Percentiles rank a stretch among this genome's conserved stretches.
These are phyloP conservation scores for Pelargonium cotyledonis DNA, from an alignment of 441 rosid genomes.

Conservation along the genomic window DNA sequence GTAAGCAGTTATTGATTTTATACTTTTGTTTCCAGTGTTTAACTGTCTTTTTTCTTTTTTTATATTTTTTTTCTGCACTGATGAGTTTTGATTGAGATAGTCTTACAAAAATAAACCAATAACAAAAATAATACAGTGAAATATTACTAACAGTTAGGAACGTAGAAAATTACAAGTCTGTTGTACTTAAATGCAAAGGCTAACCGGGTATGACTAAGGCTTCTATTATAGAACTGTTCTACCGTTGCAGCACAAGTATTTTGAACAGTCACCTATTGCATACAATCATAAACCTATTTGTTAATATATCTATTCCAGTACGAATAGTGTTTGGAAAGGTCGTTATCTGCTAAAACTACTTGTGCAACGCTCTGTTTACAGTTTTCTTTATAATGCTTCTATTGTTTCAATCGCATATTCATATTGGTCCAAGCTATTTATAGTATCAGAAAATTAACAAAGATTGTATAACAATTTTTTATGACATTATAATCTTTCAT, in stretches of 20 bases:
- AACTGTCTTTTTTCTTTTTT: background rate
- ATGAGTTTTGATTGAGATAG: background rate
- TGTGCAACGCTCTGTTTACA: no score
- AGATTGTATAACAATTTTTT: background rate
- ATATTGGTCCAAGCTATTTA: background rate
- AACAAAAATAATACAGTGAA: background rate
- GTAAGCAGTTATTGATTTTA: slow-evolving; percentile 31
- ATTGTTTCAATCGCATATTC: background rate
- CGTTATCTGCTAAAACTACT: no score
- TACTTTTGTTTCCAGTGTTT: background rate
- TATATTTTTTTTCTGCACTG: background rate
- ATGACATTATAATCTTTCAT: slow-evolving; percentile 13
- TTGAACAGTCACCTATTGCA: no score
- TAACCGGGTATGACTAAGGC: background rate
- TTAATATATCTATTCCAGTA: no score
- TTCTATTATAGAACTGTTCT: background rate
- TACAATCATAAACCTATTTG: no score
- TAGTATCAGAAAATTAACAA: background rate
- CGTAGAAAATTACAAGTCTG: background rate
- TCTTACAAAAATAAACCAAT: background rate
- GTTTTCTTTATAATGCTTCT: background rate
- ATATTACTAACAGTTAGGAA: background rate
- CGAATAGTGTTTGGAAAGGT: no score
- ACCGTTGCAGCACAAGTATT: no score
- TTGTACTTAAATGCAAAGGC: background rate